A percentile compares a stretch with the other conserved stretches of the same genome.
Evolutionary conservation across 176 grass and related monocot genomes (phyloP).

Genomic region (Eremochloa ophiuroides): DNA sequence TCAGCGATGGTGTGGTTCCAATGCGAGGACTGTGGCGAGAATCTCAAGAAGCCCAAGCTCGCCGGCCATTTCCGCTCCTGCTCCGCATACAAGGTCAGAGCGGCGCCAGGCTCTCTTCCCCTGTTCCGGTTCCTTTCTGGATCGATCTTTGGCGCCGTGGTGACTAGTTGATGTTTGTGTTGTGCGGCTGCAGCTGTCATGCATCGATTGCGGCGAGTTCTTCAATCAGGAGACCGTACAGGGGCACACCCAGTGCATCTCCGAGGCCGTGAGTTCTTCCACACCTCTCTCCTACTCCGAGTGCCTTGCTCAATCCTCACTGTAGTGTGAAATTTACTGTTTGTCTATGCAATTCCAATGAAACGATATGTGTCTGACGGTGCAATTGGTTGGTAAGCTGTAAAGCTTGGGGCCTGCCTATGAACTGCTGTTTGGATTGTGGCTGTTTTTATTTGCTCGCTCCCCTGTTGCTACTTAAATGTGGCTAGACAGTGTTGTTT

Average conservation of each 20-base stretch:
- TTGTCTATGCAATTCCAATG: not conserved
- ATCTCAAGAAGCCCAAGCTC: slow-evolving; percentile 97
- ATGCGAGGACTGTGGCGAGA: slow-evolving; percentile 88
- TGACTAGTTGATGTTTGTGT: not conserved
- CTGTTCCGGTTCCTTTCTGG: not conserved
- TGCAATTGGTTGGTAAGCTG: not conserved
- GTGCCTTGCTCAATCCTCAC: not conserved
- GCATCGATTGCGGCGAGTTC: slow-evolving; percentile 81
- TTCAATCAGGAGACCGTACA: slow-evolving; percentile 73
- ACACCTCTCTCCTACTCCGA: not conserved
- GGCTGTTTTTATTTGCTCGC: not conserved
- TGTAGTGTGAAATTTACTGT: not conserved
- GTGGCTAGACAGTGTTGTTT: not conserved
- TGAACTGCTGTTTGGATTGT: not conserved
- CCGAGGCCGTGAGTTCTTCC: slow-evolving; percentile 61
- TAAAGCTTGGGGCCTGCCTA: not conserved
- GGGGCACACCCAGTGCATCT: slow-evolving; percentile 86
- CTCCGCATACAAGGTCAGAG: slow-evolving; percentile 79
- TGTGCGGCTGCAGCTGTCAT: slow-evolving; percentile 62
- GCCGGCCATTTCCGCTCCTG: slow-evolving; percentile 83
- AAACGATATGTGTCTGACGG: not conserved
- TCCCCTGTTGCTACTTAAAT: not conserved
- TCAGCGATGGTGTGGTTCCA: slow-evolving; percentile 95
- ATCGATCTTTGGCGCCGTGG: not conserved
- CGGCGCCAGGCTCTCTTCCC: not conserved